Conservation (phyloP, 2,329 filamentous ascomycete species). For the Ustulina deusta region DNA sequence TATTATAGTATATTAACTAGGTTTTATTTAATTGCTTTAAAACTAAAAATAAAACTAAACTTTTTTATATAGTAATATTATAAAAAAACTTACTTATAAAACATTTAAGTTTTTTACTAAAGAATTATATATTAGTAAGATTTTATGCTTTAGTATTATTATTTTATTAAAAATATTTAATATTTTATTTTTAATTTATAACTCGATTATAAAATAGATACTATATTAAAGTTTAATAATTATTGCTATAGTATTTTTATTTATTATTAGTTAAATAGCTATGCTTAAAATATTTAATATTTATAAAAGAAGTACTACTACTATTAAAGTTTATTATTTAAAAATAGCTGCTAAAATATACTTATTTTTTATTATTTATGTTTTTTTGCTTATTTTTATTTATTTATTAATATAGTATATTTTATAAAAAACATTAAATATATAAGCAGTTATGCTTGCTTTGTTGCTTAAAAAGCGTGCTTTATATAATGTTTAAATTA, state of each 20-base stretch:
- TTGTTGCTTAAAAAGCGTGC: too few species aligned
- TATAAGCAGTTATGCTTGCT: too few species aligned
- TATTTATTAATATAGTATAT: too few species aligned
- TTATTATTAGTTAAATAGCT: too few species aligned
- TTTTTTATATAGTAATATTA: not conserved
- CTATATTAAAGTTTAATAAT: not conserved
- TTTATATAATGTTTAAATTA: too few species aligned
- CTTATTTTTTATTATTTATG: too few species aligned
- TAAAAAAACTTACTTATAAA: slow-evolving; percentile 3
- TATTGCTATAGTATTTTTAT: not conserved
- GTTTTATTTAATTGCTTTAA: not conserved
- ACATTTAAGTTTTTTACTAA: not conserved
- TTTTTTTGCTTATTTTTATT: too few species aligned
- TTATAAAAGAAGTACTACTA: too few species aligned
- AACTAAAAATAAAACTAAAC: not conserved
- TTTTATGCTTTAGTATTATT: not conserved
- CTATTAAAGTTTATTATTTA: too few species aligned
- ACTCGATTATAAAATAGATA: not conserved
- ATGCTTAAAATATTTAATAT: too few species aligned
- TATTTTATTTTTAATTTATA: not conserved
- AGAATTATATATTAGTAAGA: not conserved
- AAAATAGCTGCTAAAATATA: too few species aligned
- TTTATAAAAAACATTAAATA: too few species aligned
- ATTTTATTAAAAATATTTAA: not conserved
- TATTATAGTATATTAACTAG: not conserved